These are phyloP conservation scores for Calonectria leucothoes DNA, from an alignment of 2,329 filamentous ascomycete genomes.

Conservation along the genomic window DNA sequence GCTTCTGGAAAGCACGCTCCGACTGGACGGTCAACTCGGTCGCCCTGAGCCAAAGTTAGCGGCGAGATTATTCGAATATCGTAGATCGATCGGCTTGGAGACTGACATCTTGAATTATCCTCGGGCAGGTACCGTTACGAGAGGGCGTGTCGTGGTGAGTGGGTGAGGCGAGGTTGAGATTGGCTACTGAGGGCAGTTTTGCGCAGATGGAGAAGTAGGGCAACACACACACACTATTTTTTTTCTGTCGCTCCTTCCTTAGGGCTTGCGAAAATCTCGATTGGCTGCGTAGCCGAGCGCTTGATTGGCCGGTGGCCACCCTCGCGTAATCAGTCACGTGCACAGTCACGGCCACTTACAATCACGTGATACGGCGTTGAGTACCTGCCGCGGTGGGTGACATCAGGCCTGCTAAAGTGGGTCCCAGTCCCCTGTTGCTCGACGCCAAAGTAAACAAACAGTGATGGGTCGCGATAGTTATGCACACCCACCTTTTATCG, in stretches of 20 bases:
- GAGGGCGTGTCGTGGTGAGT: constrained; percentile 53
- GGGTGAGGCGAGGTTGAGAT: constrained; percentile 48
- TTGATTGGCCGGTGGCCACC: constrained; percentile 26
- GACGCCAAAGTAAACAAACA: constrained; percentile 54
- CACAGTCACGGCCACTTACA: not conserved
- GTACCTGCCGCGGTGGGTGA: constrained; percentile 13
- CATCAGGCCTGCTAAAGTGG: constrained; percentile 33
- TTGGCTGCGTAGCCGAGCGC: constrained; percentile 46
- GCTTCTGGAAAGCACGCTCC: constrained; percentile 99
- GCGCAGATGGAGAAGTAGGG: constrained; percentile 53
- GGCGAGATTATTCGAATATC: constrained; percentile 33
- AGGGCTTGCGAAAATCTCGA: constrained; percentile 56
- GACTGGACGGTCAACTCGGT: constrained; percentile 99
- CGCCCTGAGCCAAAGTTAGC: constrained; percentile 75
- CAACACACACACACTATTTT: constrained; percentile 47
- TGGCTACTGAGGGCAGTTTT: constrained; percentile 48
- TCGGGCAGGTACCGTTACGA: constrained; percentile 52
- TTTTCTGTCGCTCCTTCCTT: constrained; percentile 50
- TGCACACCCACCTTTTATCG: constrained; percentile 40
- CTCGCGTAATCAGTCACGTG: constrained; percentile 40
- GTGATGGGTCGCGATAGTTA: constrained; percentile 44
- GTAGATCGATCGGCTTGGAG: constrained; percentile 24
- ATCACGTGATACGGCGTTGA: constrained; percentile 35
- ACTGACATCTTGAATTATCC: constrained; percentile 59
- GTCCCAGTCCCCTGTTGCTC: constrained; percentile 36